phyloP scores from a whole-genome alignment of 345 rosid species.

The Ricinus communis region DNA sequence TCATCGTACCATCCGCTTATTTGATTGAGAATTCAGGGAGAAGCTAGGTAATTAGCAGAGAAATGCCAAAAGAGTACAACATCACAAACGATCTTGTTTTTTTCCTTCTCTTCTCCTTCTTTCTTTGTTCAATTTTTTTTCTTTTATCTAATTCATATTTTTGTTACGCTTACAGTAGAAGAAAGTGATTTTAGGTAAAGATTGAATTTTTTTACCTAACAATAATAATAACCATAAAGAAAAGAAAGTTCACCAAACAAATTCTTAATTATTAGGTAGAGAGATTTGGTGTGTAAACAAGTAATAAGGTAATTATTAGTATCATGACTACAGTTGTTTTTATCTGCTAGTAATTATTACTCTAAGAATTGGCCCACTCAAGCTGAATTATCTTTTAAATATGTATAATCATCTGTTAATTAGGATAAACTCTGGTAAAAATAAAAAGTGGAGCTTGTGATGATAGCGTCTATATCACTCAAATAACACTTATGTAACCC shows the following conservation, averaged over 20 bases:
- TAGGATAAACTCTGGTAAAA: neutral
- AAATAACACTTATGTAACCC: no score
- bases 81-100: slow-evolving; percentile 4
- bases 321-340: neutral
- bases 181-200: no score
- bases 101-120: neutral
- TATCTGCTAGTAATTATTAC: neutral
- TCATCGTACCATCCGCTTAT: neutral
- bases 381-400: neutral
- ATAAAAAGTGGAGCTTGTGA: neutral
- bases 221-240: no score
- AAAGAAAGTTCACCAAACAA: no score
- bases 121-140: neutral
- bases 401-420: neutral
- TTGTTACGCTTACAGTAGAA: no score
- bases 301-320: neutral
- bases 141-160: neutral
- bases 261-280: neutral
- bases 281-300: neutral
- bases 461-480: no score
- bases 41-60: neutral
- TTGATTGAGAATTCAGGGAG: neutral
- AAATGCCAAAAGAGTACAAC: neutral
- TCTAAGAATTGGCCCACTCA: neutral
- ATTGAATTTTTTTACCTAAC: no score